Base-by-base conservation (phyloP, 2,329 filamentous ascomycete species). In the Mycosphaerelloides madeirae region DNA sequence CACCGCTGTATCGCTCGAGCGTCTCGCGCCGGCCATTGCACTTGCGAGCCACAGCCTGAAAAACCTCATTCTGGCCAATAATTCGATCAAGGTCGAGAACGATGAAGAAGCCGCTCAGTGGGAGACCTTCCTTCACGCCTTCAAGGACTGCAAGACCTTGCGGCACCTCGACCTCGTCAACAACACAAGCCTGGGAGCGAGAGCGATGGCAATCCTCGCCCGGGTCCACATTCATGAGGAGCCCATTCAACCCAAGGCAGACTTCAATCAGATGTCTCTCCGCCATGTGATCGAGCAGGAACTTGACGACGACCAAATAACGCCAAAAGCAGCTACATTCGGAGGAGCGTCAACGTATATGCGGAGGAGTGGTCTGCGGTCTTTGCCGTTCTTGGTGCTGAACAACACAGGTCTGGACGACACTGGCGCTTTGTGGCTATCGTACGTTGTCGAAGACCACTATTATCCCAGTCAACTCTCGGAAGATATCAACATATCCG, bases 1-100 rank as follows among this genome's bases (percentile, higher is more conserved):
- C 22, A 75, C 70, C 0, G 61, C 66, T 4, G 46, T 50, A 6
- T 66, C 69, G 3, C 63, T 77, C 14, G 57, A 55, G 7, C 62
- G 62, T 33, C 62, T 77, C 3, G 66, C 67, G 2, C 56, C 61
- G 15, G 60, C 74, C 28, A 63, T 77, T 36, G 50, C 57, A 11
- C 56, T 69, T n/a, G 66, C 68, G 6, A 47, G 55, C n/a, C 62
- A 63, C n/a, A 69, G 73, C 31, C 55, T 77, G 13, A 66, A 66
- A 47, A 69, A 71, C 19, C 57, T 77, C 15, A 69, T 75, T 48
- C 54, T 77, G 6, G 69, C 72, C 7, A 51, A 64, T 16, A 77
- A 77, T 52, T 48, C 62, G 1, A 69, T 77, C 47, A 54, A 49
- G 9, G 63, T 76, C 18, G 49, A 45, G 4, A 65, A 53, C 8